phyloP scores from a whole-genome alignment of 768 basidiomycete species.

The Clathrus columnatus region DNA sequence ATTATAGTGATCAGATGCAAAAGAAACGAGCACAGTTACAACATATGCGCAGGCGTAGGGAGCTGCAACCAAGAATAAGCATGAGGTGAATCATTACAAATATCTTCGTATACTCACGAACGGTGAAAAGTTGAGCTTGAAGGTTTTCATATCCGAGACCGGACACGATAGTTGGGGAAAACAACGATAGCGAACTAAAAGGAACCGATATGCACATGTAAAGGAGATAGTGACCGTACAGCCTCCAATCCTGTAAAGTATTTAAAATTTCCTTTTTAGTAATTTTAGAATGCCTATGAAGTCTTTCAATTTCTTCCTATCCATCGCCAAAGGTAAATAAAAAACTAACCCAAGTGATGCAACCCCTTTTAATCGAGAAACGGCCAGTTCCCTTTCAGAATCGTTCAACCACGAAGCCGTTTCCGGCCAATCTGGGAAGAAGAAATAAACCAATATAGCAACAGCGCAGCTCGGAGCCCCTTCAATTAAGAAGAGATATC shows the following conservation, averaged over 20 bases:
- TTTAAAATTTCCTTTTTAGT: slow-evolving; percentile 29
- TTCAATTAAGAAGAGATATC: slow-evolving; percentile 37
- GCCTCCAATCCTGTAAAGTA: slow-evolving; percentile 29
- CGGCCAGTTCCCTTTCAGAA: slow-evolving; percentile 34
- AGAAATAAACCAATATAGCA: slow-evolving; percentile 23
- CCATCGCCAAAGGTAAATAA: neutral
- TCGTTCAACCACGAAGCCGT: slow-evolving; percentile 35
- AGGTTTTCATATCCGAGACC: slow-evolving; percentile 47
- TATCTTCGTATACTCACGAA: too few species aligned
- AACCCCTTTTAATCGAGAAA: slow-evolving; percentile 28
- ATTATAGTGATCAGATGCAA: slow-evolving; percentile 19
- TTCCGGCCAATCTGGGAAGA: slow-evolving; percentile 44
- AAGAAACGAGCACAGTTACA: slow-evolving; percentile 18
- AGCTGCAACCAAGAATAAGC: too few species aligned
- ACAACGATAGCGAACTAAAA: slow-evolving; percentile 40
- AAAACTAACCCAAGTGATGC: slow-evolving; percentile 20
- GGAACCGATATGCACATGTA: slow-evolving; percentile 37
- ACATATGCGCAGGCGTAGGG: slow-evolving; percentile 32
- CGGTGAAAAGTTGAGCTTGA: slow-evolving; percentile 53
- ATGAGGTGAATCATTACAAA: too few species aligned
- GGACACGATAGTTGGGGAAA: slow-evolving; percentile 64
- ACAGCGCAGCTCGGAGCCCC: slow-evolving; percentile 36
- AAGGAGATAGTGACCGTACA: slow-evolving; percentile 33
- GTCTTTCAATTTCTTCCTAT: neutral
- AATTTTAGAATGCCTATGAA: slow-evolving; percentile 23